A percentile compares a stretch with the other conserved stretches of the same genome.
Conservation (phyloP, 2,329 filamentous ascomycete genomes). For the Aspergillus persii region DNA sequence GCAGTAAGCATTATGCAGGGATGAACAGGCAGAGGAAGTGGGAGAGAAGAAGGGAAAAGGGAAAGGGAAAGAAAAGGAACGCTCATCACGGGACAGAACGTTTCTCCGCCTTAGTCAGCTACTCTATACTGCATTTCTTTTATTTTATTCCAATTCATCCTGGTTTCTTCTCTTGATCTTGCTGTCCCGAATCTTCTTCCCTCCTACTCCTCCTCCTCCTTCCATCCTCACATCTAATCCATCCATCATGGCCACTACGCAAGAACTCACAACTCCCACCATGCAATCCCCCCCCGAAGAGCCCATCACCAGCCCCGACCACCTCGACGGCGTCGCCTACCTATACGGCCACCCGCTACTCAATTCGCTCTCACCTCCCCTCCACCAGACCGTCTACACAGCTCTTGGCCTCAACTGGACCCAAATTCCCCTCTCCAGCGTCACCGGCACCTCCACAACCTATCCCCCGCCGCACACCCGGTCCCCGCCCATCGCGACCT, state of each 20-base stretch:
- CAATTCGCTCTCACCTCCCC: slow-evolving; percentile 55
- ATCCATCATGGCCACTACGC: slow-evolving; percentile 24
- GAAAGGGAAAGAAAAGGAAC: slow-evolving; percentile 4
- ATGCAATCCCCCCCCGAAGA: slow-evolving; percentile 25
- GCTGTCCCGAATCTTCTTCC: no score
- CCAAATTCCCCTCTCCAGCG: slow-evolving; percentile 47
- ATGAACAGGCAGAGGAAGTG: neutral
- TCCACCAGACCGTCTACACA: slow-evolving; percentile 56
- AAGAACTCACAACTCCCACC: slow-evolving; percentile 7
- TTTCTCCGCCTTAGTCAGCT: slow-evolving; percentile 13
- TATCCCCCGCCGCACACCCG: slow-evolving; percentile 35
- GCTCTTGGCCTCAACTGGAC: slow-evolving; percentile 52
- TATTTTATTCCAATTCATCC: neutral
- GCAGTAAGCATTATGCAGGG: neutral
- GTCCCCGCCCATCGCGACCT: slow-evolving; percentile 36
- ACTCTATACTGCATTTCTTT: neutral
- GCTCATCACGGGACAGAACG: slow-evolving; percentile 4
- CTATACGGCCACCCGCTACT: slow-evolving; percentile 57
- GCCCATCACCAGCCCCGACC: slow-evolving; percentile 29
- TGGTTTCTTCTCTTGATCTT: neutral
- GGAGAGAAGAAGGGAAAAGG: slow-evolving; percentile 9
- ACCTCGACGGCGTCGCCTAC: slow-evolving; percentile 52
- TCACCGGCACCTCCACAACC: slow-evolving; percentile 27
- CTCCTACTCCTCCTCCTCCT: neutral
- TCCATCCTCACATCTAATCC: neutral